Evolutionary conservation across 2,329 filamentous ascomycete genomes (phyloP), one percentile per base, ranked within the genome.

Genomic region (Fusarium sacchari): DNA sequence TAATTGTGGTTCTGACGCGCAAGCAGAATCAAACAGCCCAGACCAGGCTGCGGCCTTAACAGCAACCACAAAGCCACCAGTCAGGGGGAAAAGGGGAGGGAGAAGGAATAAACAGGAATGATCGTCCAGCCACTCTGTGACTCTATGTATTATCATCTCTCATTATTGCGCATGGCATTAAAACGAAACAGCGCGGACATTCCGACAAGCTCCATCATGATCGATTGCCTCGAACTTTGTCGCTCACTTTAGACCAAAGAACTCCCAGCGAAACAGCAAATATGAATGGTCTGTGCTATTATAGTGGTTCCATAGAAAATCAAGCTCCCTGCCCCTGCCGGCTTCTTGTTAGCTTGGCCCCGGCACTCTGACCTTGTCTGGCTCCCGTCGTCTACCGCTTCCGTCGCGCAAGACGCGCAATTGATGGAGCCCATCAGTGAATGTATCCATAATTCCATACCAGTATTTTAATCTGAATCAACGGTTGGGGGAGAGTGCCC

Each of bases 1-100:
- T 55, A 30, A 55, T 63, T 65, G 67, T 69, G 67, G 67, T 65
- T 64, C 67, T 70, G 67, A 69, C 67, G 67, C 67, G 67, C 67
- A 69, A 69, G 67, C 67, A 66, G 56, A 65, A 69, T 69, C 60
- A 64, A 69, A 28, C 50, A 69, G 59, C 67, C 42, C 66, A 64
- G 67, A 46, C 67, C 67, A 69, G 36, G 66, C 20, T 56, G 39
- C 42, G 67, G 52, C 57, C 67, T 53, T 52, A 44, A 58, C 65
- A 44, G 40, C 47, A 13, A 39, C 28, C 28, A 40, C 34, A 52
- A 59, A 67, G 32, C 20, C 30, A 26, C 32, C 24, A 28, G 37
- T 56, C 53, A 53, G 53, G 46, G 63, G 62, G 30, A 15, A 17
- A 39, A 12, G 56, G 36, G 40, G 47, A 60, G 50, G 64, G 44